phyloP scores from a whole-genome alignment of 2,329 filamentous ascomycete genomes.

The Xenoacremonium recifei region DNA sequence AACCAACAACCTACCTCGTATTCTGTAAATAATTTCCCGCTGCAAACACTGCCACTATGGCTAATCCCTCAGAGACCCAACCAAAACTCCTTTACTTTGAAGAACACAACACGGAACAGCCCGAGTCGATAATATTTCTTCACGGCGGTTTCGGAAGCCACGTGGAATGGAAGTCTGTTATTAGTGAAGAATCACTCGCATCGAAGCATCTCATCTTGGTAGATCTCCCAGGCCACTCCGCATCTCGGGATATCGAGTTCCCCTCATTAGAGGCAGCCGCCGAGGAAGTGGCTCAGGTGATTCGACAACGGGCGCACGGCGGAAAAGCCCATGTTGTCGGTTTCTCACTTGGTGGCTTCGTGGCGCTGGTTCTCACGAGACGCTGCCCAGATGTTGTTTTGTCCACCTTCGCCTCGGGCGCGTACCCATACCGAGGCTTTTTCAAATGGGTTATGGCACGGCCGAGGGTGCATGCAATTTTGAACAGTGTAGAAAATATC shows the following conservation, averaged over 20 bases:
- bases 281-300: conserved; percentile 33
- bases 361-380: conserved; percentile 30
- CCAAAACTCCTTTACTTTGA: no score
- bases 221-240: conserved; percentile 40
- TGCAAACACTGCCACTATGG: no score
- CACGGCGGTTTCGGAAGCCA: no score
- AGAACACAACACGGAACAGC: no score
- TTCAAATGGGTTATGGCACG: conserved; percentile 23
- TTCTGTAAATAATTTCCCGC: no score
- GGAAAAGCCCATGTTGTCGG: conserved; percentile 39
- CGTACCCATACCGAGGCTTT: conserved; percentile 26
- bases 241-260: conserved; percentile 30
- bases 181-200: no score
- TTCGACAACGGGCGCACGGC: conserved; percentile 33
- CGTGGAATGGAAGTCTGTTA: no score
- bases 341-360: conserved; percentile 39
- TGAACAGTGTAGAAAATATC: conserved; percentile 24
- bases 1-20: no score
- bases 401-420: conserved; percentile 35
- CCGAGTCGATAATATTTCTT: no score
- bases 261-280: conserved; percentile 30
- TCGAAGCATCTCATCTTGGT: conserved; percentile 39
- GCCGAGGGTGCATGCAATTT: conserved; percentile 25
- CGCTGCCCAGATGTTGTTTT: conserved; percentile 33
- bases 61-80: no score